Base-by-base conservation (phyloP, 495 filamentous ascomycete species). In the Polyplosphaeria fusca region DNA sequence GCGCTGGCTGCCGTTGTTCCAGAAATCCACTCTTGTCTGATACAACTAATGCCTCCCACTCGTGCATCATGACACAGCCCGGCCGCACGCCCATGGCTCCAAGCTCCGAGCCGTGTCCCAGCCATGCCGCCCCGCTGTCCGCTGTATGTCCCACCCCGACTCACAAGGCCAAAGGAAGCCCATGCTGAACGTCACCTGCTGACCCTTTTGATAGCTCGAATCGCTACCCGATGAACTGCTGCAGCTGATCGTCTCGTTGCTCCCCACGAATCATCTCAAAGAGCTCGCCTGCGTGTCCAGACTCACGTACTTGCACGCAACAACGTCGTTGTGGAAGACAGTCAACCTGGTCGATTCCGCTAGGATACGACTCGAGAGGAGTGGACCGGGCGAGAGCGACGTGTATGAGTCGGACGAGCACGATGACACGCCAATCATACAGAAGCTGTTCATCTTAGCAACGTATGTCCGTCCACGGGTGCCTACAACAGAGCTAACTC, bases 361-460 rank as follows among this genome's bases (percentile, higher is more conserved):
- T n/a, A n/a, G n/a, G n/a, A n/a, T n/a, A n/a, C n/a, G n/a, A n/a
- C n/a, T n/a, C n/a, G n/a, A n/a, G n/a, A 47, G 11, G 18, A 47
- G 13, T 52, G 30, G 12, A 26, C 45, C 5, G 55, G 50, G 16
- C 3, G 40, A 49, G 39, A 45, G 52, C 32, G 52, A 45, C 27
- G 43, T 20, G 37, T n/a, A n/a, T n/a, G n/a, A 54, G 14, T 22
- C 39, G 4, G 67, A 71, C 49, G 60, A 69, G 25, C 69, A 71
- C 54, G 67, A 71, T 49, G 69, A 71, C 41, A 70, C 63, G 26
- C 69, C 65, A 20, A 52, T 69, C 20, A 63, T 69, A 16, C 56
- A 60, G 45, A 66, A 63, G 44, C 47, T 71, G 37, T 38, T 60
- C 11, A 47, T 66, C 11, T 49, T 69, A 42, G 61, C 63, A 9